These are phyloP conservation scores for Colletotrichum simmondsii DNA, from an alignment of 2,329 filamentous ascomycete genomes.

Conservation along the genomic window DNA sequence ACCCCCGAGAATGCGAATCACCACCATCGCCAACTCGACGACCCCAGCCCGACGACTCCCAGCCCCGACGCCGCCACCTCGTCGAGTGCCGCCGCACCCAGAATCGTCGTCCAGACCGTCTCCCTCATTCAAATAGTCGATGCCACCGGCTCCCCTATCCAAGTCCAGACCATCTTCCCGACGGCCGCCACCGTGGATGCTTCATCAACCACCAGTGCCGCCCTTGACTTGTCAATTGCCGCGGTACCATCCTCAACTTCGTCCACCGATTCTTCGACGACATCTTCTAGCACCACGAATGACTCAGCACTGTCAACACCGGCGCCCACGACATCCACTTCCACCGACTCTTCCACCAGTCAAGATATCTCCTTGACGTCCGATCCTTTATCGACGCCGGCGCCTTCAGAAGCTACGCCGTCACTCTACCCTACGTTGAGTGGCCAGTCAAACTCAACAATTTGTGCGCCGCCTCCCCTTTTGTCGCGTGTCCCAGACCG, in stretches of 20 bases:
- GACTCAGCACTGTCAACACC: slow-evolving; percentile 23
- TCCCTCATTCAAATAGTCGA: slow-evolving; percentile 66
- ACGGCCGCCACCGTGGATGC: slow-evolving; percentile 51
- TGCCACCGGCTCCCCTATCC: slow-evolving; percentile 55
- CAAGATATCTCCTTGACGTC: slow-evolving; percentile 41
- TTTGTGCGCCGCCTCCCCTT: slow-evolving; percentile 32
- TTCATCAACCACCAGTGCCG: slow-evolving; percentile 20
- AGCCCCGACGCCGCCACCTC: slow-evolving; percentile 31
- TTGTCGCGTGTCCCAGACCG: neutral
- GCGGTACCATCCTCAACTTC: neutral
- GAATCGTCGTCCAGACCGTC: slow-evolving; percentile 64
- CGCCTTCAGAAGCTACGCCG: slow-evolving; percentile 20
- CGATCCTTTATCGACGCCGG: slow-evolving; percentile 40
- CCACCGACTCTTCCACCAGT: slow-evolving; percentile 36
- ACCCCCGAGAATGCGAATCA: slow-evolving; percentile 38
- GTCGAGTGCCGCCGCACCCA: slow-evolving; percentile 34
- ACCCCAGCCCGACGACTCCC: slow-evolving; percentile 34
- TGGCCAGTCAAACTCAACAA: slow-evolving; percentile 39
- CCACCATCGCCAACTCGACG: slow-evolving; percentile 41
- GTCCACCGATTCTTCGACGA: slow-evolving; percentile 8
- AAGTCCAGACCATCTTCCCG: slow-evolving; percentile 54
- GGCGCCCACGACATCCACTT: slow-evolving; percentile 38
- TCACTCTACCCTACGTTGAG: slow-evolving; percentile 32
- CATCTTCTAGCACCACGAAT: neutral
- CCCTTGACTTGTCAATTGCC: slow-evolving; percentile 19